phyloP scores from a whole-genome alignment of 805 yeast species.

The Candida berthetii region DNA sequence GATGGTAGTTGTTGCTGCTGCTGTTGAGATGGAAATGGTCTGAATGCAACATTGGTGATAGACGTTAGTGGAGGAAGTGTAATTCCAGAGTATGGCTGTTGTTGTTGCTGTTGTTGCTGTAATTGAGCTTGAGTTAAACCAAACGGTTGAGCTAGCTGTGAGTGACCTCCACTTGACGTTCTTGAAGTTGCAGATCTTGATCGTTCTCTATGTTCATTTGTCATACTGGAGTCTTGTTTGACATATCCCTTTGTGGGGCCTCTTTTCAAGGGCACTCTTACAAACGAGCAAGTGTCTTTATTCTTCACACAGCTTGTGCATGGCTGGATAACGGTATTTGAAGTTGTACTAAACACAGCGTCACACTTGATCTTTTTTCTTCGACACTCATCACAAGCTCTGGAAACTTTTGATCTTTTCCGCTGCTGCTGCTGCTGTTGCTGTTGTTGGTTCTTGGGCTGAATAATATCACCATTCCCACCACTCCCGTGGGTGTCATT shows the following conservation, averaged over 20 bases:
- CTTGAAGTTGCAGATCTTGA: background rate
- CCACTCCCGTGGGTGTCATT: no score
- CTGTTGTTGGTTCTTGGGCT: constrained; percentile 1
- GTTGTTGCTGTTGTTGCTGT: background rate
- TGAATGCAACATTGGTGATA: constrained; percentile 3
- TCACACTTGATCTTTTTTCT: constrained; percentile 69
- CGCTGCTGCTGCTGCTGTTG: constrained; percentile 22
- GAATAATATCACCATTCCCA: background rate
- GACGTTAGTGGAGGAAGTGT: constrained; percentile 14
- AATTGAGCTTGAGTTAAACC: background rate
- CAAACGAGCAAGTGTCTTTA: constrained; percentile 59
- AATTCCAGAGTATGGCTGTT: constrained; percentile 1
- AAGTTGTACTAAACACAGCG: constrained; percentile 41
- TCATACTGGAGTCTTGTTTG: constrained; percentile 2
- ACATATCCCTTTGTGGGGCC: constrained; percentile 75
- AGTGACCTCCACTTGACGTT: background rate
- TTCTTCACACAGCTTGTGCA: constrained; percentile 62
- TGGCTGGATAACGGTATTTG: constrained; percentile 39
- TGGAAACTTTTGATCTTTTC: constrained; percentile 64
- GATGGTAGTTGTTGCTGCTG: background rate
- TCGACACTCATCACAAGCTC: constrained; percentile 81
- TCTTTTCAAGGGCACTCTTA: constrained; percentile 66
- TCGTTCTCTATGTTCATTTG: constrained; percentile 20
- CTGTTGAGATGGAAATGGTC: background rate
- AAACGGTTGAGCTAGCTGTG: background rate